A percentile compares a stretch with the other conserved stretches of the same genome.
These are phyloP conservation scores for Metschnikowia picachoensis DNA, from an alignment of 805 yeast species.

Conservation along the genomic window DNA sequence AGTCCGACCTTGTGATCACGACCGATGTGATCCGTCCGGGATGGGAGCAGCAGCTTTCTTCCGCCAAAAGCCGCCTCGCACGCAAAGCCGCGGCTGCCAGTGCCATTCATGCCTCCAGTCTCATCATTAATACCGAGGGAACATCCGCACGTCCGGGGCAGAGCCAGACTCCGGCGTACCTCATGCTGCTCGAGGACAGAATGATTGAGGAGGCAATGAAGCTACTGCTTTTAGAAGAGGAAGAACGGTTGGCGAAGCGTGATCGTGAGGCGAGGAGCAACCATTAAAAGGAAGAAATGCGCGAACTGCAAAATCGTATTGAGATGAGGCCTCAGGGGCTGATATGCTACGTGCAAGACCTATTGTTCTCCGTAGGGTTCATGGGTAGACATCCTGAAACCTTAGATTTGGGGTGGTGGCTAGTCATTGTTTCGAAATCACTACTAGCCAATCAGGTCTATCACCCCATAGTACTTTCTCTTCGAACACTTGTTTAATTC, in stretches of 20 bases:
- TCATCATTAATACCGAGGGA: conserved; percentile 41
- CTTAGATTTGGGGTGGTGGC: too few species aligned
- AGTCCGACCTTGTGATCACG: conserved; percentile 67
- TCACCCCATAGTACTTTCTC: too few species aligned
- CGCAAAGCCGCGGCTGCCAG: conserved; percentile 91
- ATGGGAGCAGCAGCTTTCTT: conserved; percentile 74
- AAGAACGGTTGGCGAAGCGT: conserved; percentile 35
- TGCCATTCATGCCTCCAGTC: conserved; percentile 85
- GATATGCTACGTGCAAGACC: too few species aligned
- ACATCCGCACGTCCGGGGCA: background rate
- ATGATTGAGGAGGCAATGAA: conserved; percentile 85
- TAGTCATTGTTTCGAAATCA: too few species aligned
- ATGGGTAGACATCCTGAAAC: too few species aligned
- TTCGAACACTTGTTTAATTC: too few species aligned
- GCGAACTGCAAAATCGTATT: too few species aligned
- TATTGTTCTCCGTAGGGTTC: too few species aligned
- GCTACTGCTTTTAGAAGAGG: conserved; percentile 67
- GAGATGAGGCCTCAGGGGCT: too few species aligned
- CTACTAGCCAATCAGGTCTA: too few species aligned
- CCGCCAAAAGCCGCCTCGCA: conserved; percentile 74
- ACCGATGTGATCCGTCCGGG: conserved; percentile 87
- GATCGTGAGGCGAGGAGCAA: too few species aligned
- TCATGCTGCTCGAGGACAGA: conserved; percentile 48
- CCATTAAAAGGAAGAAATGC: too few species aligned
- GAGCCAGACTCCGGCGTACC: conserved; percentile 7